Base-by-base conservation (phyloP, 139 green algal species). In the Chlorella vulgaris region DNA sequence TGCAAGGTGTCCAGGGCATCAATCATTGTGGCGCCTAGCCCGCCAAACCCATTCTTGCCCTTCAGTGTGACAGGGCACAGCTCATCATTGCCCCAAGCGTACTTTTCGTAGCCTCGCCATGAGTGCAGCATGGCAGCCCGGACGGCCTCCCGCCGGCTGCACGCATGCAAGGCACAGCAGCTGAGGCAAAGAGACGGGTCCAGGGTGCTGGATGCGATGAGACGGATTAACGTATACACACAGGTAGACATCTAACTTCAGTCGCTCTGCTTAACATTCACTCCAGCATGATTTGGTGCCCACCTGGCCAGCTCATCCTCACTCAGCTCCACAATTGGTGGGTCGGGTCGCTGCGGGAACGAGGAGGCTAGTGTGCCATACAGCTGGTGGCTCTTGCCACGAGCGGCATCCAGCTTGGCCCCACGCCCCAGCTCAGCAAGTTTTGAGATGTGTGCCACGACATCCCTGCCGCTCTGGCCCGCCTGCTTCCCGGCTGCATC, bases 1-100 rank as follows among this genome's bases (percentile, higher is more conserved):
- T 81, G 90, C 67, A 96, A 82, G 22, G 93, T 97, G 76, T 94
- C 92, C 78, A 97, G 78, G 33, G 80, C 70, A 78, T 93, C 89
- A 2, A 92, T 60, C 10, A 92, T 86, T 10, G 91, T 94, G 51
- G 88, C 89, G 15, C 89, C 90, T 26, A 97, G 69, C 33, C 85
- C 89, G 3, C 92, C 88, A 82, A 94, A 93, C 7, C 60, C 61
- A 29, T 83, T 40, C 58, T 88, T 88, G 1, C 80, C 80, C 8
- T 6, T 40, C 71, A 84, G 78, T 21, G 55, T 84, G 29, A 87
- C 29, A 0, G 90, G 91, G 70, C 65, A 63, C 53, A 95, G 88
- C 80, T 96, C 91, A 62, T 95, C 91, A 7, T 47, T 42, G n/a
- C 91, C 91, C 89, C 85, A 94, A 10, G 90, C 90, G 47, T 94